Percentiles rank a stretch among this genome's conserved stretches.
These are phyloP conservation scores for Oryza glumipatula DNA, from an alignment of 176 grass and related monocot species.

Conservation along the genomic window DNA sequence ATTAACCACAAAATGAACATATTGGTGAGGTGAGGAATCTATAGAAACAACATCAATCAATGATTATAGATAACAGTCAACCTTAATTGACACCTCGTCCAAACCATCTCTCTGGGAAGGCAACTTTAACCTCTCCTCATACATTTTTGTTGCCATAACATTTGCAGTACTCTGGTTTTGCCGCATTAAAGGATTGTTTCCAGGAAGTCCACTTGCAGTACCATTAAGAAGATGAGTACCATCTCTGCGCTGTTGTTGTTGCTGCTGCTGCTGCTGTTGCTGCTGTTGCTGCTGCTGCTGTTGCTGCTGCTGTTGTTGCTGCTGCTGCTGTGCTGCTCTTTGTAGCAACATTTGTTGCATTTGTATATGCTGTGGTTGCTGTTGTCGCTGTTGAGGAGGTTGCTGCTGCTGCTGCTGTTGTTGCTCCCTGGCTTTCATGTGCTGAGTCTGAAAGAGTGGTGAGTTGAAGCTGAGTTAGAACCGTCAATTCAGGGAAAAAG, in stretches of 20 bases:
- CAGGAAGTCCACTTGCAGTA: conserved; percentile 67
- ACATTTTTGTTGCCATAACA: conserved; percentile 97
- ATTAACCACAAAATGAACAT: conserved; percentile 16
- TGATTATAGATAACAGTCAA: conserved; percentile 33
- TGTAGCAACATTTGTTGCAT: conserved; percentile 75
- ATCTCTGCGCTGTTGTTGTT: conserved; percentile 67
- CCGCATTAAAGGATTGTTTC: conserved; percentile 66
- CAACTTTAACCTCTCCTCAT: conserved; percentile 87
- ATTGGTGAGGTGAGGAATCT: not conserved
- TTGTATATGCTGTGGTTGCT: conserved; percentile 78
- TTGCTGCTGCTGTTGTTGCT: conserved; percentile 54
- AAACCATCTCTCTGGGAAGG: conserved; percentile 83
- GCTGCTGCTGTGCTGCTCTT: conserved; percentile 60
- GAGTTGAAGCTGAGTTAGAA: conserved; percentile 30
- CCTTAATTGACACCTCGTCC: conserved; percentile 95
- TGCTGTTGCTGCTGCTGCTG: conserved; percentile 62
- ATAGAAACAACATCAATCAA: conserved; percentile 19
- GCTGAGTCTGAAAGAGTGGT: conserved; percentile 71
- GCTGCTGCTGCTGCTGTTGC: conserved; percentile 56
- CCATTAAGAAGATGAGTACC: conserved; percentile 79
- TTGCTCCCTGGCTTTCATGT: conserved; percentile 85
- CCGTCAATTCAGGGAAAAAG: conserved; percentile 15
- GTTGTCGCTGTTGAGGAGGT: conserved; percentile 53
- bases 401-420: conserved; percentile 75
- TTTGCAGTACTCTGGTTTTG: conserved; percentile 74